phyloP scores from a whole-genome alignment of 352 stramenopile genomes.

The Synura sp. region DNA sequence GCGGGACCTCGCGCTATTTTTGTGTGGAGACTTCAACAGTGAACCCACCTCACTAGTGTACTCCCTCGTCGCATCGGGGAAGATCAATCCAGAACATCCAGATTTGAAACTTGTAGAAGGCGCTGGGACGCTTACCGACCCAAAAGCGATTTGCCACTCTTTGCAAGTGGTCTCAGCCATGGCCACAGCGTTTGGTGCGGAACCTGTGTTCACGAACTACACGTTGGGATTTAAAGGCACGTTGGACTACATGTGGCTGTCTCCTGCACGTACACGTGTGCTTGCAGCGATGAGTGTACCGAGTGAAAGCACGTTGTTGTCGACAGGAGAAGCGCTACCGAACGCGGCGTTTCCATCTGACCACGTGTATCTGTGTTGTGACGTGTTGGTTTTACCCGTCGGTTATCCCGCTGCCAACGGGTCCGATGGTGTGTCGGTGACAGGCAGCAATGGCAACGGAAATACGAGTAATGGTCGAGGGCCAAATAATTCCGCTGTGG shows the following conservation, averaged over 20 bases:
- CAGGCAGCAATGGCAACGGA: conserved; percentile 8
- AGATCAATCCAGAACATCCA: conserved; percentile 73
- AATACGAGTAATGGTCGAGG: neutral
- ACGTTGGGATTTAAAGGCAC: conserved; percentile 90
- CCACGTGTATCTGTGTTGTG: conserved; percentile 83
- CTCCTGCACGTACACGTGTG: conserved; percentile 74
- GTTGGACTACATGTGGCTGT: conserved; percentile 96
- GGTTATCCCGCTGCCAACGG: conserved; percentile 32
- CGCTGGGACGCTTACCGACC: conserved; percentile 23
- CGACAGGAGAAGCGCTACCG: conserved; percentile 82
- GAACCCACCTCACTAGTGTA: conserved; percentile 93
- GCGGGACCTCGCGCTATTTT: conserved; percentile 78
- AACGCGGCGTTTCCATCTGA: conserved; percentile 92
- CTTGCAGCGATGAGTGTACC: conserved; percentile 88
- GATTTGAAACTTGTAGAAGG: conserved; percentile 69
- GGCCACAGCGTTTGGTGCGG: conserved; percentile 83
- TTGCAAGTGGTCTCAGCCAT: conserved; percentile 90
- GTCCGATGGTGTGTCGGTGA: neutral
- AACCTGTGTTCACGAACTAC: conserved; percentile 97
- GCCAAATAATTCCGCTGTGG: neutral
- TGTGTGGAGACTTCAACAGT: conserved; percentile 99
- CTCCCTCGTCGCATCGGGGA: conserved; percentile 81
- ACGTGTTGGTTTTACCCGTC: conserved; percentile 55
- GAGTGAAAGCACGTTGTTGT: conserved; percentile 68
- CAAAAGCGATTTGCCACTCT: conserved; percentile 72